Evolutionary conservation across 352 stramenopile species (phyloP), one percentile per base, ranked within the genome.

Genomic region (Phytophthora syringae): DNA sequence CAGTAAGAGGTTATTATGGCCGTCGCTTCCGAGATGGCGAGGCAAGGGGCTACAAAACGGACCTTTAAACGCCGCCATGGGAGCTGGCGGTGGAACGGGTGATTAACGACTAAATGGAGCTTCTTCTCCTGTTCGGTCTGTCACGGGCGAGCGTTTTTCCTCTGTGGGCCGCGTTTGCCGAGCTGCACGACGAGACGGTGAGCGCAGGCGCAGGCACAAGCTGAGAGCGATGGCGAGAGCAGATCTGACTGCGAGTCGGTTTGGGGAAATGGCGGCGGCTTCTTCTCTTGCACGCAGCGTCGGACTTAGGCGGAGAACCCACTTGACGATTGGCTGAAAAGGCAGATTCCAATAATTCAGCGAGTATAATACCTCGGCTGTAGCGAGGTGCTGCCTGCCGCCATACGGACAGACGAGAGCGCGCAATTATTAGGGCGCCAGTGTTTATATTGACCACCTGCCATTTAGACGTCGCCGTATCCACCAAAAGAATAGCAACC

Each of bases 21-120:
- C n/a, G n/a, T n/a, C n/a, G n/a, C n/a, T n/a, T n/a, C n/a, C n/a
- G n/a, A n/a, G n/a, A n/a, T n/a, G n/a, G n/a, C n/a, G n/a, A n/a
- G n/a, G n/a, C n/a, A n/a, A n/a, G n/a, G n/a, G n/a, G n/a, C n/a
- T n/a, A n/a, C n/a, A 43, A 22, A 30, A 64, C 61, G 59, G 59
- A 90, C 82, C 82, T 89, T 92, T 88, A 52, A 92, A 92, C 15
- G 82, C 79, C 49, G 83, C 83, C 83, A 92, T 91, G 36, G n/a
- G 18, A 42, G n/a, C 43, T 58, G 39, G 24, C 15, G n/a, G 18
- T 24, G 15, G 24, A 45, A 15, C 3, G 9, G 24, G 15, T 45
- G 20, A n/a, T 13, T 42, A 42, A n/a, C 30, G 12, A 21, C 34
- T 15, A 5, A 45, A 18, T 42, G 18, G 16, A n/a, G 37, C n/a